Percentiles rank a stretch among this genome's conserved stretches.
These are phyloP conservation scores for Endocarpon pusillum DNA, from an alignment of 495 filamentous ascomycete species.

Conservation along the genomic window DNA sequence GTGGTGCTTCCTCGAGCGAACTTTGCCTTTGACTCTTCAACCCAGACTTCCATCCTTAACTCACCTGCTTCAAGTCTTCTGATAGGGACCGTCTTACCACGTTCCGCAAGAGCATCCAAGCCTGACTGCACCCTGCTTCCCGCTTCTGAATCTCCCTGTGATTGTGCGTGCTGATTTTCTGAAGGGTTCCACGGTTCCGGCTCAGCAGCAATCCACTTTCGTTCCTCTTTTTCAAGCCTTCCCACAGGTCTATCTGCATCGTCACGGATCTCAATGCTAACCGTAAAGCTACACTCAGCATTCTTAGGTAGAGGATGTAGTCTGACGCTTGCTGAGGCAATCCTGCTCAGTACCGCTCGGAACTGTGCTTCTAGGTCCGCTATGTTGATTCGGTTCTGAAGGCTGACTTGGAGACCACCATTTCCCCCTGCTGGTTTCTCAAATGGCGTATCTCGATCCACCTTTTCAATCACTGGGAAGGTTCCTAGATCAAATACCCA, in stretches of 20 bases:
- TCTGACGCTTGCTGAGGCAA: slow-evolving; percentile 36
- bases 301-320: slow-evolving; percentile 49
- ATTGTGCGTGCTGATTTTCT: not conserved
- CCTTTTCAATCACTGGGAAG: slow-evolving; percentile 51
- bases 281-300: slow-evolving; percentile 61
- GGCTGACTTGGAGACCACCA: slow-evolving; percentile 22
- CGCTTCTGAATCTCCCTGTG: slow-evolving; percentile 2
- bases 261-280: slow-evolving; percentile 70
- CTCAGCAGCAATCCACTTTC: slow-evolving; percentile 37
- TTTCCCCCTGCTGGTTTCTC: slow-evolving; percentile 14
- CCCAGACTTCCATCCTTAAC: slow-evolving; percentile 36
- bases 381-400: slow-evolving; percentile 6
- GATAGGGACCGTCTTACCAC: slow-evolving; percentile 35
- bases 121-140: too few species aligned
- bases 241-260: slow-evolving; percentile 60
- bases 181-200: slow-evolving; percentile 13
- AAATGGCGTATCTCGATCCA: slow-evolving; percentile 11
- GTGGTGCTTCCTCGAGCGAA: too few species aligned
- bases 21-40: slow-evolving; percentile 39
- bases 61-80: slow-evolving; percentile 36
- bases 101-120: too few species aligned
- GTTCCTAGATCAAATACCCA: slow-evolving; percentile 68
- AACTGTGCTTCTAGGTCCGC: slow-evolving; percentile 60
- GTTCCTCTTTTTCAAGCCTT: slow-evolving; percentile 26
- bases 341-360: slow-evolving; percentile 35